These are phyloP conservation scores for Pseudozyma tsukubaensis DNA, from an alignment of 1,284 basidiomycete species.

Conservation along the genomic window DNA sequence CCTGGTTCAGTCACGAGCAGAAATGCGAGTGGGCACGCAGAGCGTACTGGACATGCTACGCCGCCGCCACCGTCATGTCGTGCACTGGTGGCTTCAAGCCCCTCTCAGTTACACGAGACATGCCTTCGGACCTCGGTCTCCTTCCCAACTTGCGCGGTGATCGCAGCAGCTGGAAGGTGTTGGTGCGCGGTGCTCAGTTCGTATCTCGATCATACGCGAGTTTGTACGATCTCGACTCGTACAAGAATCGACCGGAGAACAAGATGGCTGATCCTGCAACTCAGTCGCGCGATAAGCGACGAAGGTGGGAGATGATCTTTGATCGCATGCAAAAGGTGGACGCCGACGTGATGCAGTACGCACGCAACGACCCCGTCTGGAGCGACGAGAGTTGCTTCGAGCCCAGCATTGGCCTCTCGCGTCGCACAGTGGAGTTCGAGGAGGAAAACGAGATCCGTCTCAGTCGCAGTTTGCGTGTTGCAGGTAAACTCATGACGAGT, in stretches of 20 bases:
- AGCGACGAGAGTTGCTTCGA: slow-evolving; percentile 46
- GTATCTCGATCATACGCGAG: slow-evolving; percentile 54
- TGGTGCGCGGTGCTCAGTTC: slow-evolving; percentile 58
- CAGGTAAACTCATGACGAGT: slow-evolving; percentile 62
- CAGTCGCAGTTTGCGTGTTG: slow-evolving; percentile 46
- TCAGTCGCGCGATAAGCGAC: slow-evolving; percentile 36
- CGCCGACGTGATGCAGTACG: slow-evolving; percentile 56
- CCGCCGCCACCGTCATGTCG: slow-evolving; percentile 58
- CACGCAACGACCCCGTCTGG: slow-evolving; percentile 53
- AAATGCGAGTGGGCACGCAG: slow-evolving; percentile 61
- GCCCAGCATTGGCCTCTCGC: slow-evolving; percentile 36
- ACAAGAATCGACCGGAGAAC: slow-evolving; percentile 43
- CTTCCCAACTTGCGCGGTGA: slow-evolving; percentile 49
- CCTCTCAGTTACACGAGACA: slow-evolving; percentile 41
- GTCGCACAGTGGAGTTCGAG: slow-evolving; percentile 38
- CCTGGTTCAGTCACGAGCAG: slow-evolving; percentile 55
- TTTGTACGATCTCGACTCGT: slow-evolving; percentile 56
- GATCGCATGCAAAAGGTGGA: slow-evolving; percentile 57
- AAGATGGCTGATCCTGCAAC: slow-evolving; percentile 21
- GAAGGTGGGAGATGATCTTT: slow-evolving; percentile 52
- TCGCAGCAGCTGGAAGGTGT: slow-evolving; percentile 54
- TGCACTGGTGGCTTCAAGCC: slow-evolving; percentile 60
- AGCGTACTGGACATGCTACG: slow-evolving; percentile 55
- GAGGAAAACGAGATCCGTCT: slow-evolving; percentile 52
- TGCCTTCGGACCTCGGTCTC: slow-evolving; percentile 51